phyloP scores from a whole-genome alignment of 2,329 filamentous ascomycete species.

The Monilinia laxa region DNA sequence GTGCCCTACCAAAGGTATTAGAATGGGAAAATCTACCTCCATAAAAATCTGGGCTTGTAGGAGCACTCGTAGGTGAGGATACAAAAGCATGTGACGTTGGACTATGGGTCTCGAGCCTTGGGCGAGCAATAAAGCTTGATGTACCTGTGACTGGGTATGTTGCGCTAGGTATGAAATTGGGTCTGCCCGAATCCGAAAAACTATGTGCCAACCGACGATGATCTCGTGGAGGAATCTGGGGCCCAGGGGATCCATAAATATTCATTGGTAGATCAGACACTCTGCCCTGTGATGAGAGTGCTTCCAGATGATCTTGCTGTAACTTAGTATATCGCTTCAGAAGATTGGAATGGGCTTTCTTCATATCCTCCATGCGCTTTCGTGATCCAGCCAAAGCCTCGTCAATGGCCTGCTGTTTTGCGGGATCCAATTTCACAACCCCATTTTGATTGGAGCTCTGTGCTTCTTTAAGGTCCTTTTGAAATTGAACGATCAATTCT shows the following conservation, averaged over 20 bases:
- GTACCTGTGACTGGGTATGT: constrained; percentile 5
- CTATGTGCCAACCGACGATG: constrained; percentile 15
- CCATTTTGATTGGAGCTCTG: constrained; percentile 13
- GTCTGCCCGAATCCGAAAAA: constrained; percentile 3
- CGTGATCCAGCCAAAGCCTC: constrained; percentile 28
- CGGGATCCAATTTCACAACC: constrained; percentile 1
- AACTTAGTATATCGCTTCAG: constrained; percentile 52
- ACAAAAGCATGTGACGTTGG: constrained; percentile 3
- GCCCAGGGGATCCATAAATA: constrained; percentile 13
- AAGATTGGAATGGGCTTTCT: constrained; percentile 52
- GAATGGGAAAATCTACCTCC: constrained; percentile 18
- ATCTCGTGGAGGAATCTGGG: constrained; percentile 2
- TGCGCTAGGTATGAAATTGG: constrained; percentile 4
- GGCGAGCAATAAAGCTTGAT: constrained; percentile 9
- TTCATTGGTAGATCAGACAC: constrained; percentile 12
- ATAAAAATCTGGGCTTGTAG: constrained; percentile 14
- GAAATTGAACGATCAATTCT: constrained; percentile 22
- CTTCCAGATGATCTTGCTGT: constrained; percentile 44
- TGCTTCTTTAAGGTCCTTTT: constrained; percentile 46
- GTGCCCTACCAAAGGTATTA: constrained; percentile 1
- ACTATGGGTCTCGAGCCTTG: constrained; percentile 9
- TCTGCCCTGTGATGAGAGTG: not conserved
- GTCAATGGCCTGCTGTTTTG: constrained; percentile 28
- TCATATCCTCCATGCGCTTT: constrained; percentile 48
- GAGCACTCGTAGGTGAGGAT: constrained; percentile 4